Base-by-base conservation (phyloP, 768 basidiomycete genomes). In the Chiua virens region DNA sequence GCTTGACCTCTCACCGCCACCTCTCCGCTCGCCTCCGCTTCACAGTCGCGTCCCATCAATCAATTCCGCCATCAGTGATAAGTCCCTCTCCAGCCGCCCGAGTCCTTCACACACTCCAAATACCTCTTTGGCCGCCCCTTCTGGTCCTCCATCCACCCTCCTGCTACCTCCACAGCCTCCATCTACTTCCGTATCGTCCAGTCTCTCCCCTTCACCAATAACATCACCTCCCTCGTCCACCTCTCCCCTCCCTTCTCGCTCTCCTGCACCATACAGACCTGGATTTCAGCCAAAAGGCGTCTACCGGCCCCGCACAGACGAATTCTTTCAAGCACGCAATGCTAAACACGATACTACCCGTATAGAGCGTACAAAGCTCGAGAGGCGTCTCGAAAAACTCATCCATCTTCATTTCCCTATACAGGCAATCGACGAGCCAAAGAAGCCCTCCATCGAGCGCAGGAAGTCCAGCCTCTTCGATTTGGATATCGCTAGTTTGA, bases 271-370 rank as follows among this genome's bases (percentile, higher is more conserved):
- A 2, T 98, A 98, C 65, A 84, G 87, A 41, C 85, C 91, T 3
- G 92, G 93, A 2, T 99, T 98, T 65, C 96, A 99, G 66, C 96
- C 96, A 6, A 87, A 79, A 60, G 95, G 95, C 5, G 82, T 93
- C 5, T 86, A 82, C 64, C 74, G 85, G 13, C 83, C 79, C 6
- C 80, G 87, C 34, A 97, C 94, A 8, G 92, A 91, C 48, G 89
- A 92, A 47, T 98, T 92, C 60, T 50, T 50, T 5, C 77, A 78
- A 4, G 56, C 75, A 11, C 74, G 77, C 23, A 70, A 63, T 18
- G 54, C 51, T 25, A 67, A 51, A 36, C 69, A 73, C 11, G 77
- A 78, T 42, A 70, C 68, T 14, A 79, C 79, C 38, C 81, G 86
- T 27, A 78, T 91, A 15, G 93, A 98, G 64, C 82, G 86, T 35